Evolutionary conservation across 106 monocot species (phyloP), one percentile per base, ranked within the genome.

Genomic region (Dendrobium catenatum): DNA sequence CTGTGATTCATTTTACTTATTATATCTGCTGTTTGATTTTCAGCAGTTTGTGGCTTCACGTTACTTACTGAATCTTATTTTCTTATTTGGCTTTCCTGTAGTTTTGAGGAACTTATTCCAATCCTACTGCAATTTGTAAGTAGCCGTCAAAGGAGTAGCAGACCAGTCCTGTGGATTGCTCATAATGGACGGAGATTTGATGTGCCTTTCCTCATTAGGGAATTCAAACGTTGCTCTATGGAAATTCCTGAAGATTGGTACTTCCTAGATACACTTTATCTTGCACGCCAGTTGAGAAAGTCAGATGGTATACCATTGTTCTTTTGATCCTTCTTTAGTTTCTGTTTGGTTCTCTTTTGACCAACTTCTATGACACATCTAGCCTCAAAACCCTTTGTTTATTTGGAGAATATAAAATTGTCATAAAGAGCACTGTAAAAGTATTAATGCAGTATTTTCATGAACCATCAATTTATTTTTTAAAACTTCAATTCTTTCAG

Each of bases 111-210:
- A 46, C 82, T 93, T 41, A 80, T 93, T 33, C 99, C 99, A n/a
- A 83, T 93, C 27, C 67, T 99, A 44, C 7, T 93, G 19, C 83
- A 91, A 80, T 95, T 74, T 85, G 89, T 95, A 37, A 72, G 67
- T 78, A 98, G 89, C 37, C 91, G 89, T 2, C 88, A 86, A 81
- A 86, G 82, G 48, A 80, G 42, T 61, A 89, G 89, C 8, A 98
- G 89, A 77, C 98, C 91, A 68, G 86, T 99, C 43, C 41, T 93
- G 31, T 91, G 84, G 80, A 72, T 95, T 40, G 99, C 95, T 48
- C 99, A 99, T 77, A 95, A 95, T 85, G 95, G 88, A 42, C 89
- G 93, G 20, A 40, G 64, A 66, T 99, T 99, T 83, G 99, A 99
- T 82, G 81, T 99, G 37, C 93, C 93, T n/a, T 99, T 99, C 81